Base-by-base conservation (phyloP, 306 rosid species). In the Quercus ilex region DNA sequence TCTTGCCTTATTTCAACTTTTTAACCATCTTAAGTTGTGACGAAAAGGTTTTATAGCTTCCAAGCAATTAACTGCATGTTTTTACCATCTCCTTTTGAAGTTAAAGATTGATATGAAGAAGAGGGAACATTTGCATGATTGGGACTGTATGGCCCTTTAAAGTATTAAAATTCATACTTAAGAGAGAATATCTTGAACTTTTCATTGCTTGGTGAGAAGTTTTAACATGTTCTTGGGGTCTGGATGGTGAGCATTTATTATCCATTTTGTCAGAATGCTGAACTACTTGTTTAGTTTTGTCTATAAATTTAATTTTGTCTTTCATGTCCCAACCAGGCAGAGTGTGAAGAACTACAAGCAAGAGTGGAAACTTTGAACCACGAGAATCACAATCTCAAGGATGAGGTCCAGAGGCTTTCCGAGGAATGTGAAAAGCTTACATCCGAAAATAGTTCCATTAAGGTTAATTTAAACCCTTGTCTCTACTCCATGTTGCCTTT, bases 271-370 rank as follows among this genome's bases (percentile, higher is more conserved):
- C 10, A 28, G 67, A 41, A 69, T 79, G 23, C 74, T 60, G 53
- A 69, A 60, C 31, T 25, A 12, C 70, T 51, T 77, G 68, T 67
- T 62, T 33, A 21, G 35, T 67, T 21, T 25, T 52, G 15, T 31
- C 69, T 33, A 28, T 51, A 7, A 74, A 41, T 17, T 72, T 12
- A 12, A 41, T 51, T 75, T 38, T 83, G 55, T 43, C 2, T 80
- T 81, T 77, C 46, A 52, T 78, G 64, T 83, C 55, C 69, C 74
- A 18, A 85, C 77, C 74, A 96, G 99, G 97, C 96, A 14, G 99
- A 96, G 80, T 96, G 99, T 83, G 99, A 96, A 85, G 99, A 93
- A 77, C 87, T 96, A 75, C 99, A 91, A 78, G 90, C 81, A 79
- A 93, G 89, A 83, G 99, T 96, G 65, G 96, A 96, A 79, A 58